Evolutionary conservation across 495 filamentous ascomycete species (phyloP), one percentile per base, ranked within the genome.

Genomic region (Tetracladium marchalianum): DNA sequence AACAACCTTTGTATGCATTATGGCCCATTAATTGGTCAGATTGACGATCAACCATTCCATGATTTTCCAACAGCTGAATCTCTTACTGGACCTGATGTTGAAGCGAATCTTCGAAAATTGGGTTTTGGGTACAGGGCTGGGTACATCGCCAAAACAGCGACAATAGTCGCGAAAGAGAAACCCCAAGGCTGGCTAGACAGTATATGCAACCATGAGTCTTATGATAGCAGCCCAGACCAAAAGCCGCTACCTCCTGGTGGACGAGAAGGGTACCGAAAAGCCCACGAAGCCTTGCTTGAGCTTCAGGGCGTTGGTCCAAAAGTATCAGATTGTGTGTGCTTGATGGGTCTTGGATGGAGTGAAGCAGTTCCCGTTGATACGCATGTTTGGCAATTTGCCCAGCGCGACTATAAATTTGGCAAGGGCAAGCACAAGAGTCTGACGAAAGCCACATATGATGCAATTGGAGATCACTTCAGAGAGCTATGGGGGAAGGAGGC

Each of bases 321-420:
- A 61, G 92, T 99, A 5, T 81, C 93, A 4, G 92, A 99, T 61
- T 99, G 92, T 60, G 88, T 97, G 5, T 94, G 84, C 62, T 64
- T 99, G 33, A 95, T 99, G 87, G 94, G 92, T 11, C 67, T 99
- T 5, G 90, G 90, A n/a, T 97, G 93, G 88, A 80, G 84, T 6
- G 92, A 96, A 61, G 78, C 88, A 5, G 88, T 99, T 1, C 92
- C 92, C 1, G 82, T 99, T 24, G 92, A 99, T 65, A 99, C 92
- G 3, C 92, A 99, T 71, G 90, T 98, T 27, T 95, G 89, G 89
- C 89, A 99, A 67, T 96, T 99, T 50, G 92, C 92, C 0, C 87
- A 90, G 58, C 71, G 92, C 38, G 93, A 97, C 62, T 99, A 99
- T 63, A 84, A 81, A 33, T 95, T 97, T 47, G 85, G 86, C 2